These are phyloP conservation scores for Solanum hybrid DNA, from an alignment of 305 asterid genomes.

Conservation along the genomic window DNA sequence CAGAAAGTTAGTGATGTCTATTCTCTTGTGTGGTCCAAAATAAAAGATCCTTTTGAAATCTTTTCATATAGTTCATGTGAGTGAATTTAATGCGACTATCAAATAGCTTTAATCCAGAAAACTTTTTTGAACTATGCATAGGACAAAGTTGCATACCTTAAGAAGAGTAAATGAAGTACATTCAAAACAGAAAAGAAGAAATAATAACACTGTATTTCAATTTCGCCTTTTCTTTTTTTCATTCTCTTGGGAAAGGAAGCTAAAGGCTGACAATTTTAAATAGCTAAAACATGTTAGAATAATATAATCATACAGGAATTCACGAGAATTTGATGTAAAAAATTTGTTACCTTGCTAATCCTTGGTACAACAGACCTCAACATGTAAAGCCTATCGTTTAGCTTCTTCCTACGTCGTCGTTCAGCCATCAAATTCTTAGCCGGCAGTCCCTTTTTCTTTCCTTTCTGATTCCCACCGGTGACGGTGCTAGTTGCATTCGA, in stretches of 20 bases:
- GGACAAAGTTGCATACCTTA: slow-evolving; percentile 13
- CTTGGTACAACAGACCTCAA: slow-evolving; percentile 89
- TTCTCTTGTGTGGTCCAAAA: slow-evolving; percentile 54
- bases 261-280: not conserved
- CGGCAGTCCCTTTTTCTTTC: slow-evolving; percentile 88
- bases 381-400: slow-evolving; percentile 92
- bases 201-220: not conserved
- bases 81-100: slow-evolving; percentile 58
- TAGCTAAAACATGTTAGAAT: slow-evolving; percentile 35
- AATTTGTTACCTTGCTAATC: slow-evolving; percentile 78
- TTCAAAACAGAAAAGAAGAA: not conserved
- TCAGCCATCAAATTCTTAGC: slow-evolving; percentile 98
- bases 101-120: slow-evolving; percentile 35
- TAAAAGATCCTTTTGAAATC: slow-evolving; percentile 35
- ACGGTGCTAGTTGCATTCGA: slow-evolving; percentile 36
- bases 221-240: not conserved
- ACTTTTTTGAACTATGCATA: slow-evolving; percentile 35
- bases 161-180: not conserved
- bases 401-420: slow-evolving; percentile 87
- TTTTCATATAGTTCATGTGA: slow-evolving; percentile 85
- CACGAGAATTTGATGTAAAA: slow-evolving; percentile 35
- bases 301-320: slow-evolving; percentile 11
- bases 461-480: slow-evolving; percentile 46
- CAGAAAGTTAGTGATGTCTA: slow-evolving; percentile 6
- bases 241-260: not conserved